Evolutionary conservation across 1,284 basidiomycete species (phyloP), one percentile per base, ranked within the genome.

Genomic region (Tremellales sp.): DNA sequence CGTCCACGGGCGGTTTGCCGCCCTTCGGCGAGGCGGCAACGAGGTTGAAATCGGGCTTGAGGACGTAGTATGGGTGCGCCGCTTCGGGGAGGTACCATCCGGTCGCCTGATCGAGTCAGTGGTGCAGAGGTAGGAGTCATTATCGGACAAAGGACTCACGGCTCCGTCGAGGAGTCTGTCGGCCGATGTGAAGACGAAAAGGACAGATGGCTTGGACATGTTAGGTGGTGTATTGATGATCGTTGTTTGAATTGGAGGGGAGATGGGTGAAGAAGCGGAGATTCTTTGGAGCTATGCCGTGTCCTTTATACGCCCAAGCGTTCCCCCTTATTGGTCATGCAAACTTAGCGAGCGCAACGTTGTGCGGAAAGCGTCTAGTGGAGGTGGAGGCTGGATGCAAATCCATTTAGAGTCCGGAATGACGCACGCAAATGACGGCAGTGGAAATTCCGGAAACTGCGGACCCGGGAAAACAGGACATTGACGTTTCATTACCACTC

Each of bases 21-120:
- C 86, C 86, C 6, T 70, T 74, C 16, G 85, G 85, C 1, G 84
- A 74, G 5, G 85, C 85, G 60, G 85, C 83, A 51, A 84, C 83
- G 61, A 90, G 80, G 19, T 72, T 64, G 61, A 74, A 76, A 56
- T 83, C 76, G 2, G 80, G 75, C 10, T 76, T 69, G 41, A 90
- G 76, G 47, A 79, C 69, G 62, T 85, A 85, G 75, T 86, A 89
- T 0, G 87, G 86, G 67, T 90, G 86, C 1, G 86, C 86, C 10
- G 84, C 84, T 67, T 87, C 84, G 13, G 83, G 81, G 22, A 83
- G 74, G 66, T 80, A 86, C 79, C 79, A 84, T 39, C 84, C 84
- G 78, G 58, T 68, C 4, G 56, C 39, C 53, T 63, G 28, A 27
- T 40, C 16, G n/a, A 29, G 29, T 48, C 36, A 45, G 35, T 35